phyloP scores from a whole-genome alignment of 345 rosid species.

The Gynandropsis gynandra region DNA sequence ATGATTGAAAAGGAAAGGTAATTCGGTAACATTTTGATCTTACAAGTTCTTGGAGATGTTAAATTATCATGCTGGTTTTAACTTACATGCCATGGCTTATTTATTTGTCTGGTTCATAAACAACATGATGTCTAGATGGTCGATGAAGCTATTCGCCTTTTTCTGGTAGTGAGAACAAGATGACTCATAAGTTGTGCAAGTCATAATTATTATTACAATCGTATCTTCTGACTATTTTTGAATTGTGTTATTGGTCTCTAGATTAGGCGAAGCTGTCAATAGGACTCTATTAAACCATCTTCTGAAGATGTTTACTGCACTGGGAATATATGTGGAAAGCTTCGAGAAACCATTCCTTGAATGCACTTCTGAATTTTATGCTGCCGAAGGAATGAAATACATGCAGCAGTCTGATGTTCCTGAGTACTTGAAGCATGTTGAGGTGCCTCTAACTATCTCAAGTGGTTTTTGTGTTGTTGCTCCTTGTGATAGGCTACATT shows the following conservation, averaged over 20 bases:
- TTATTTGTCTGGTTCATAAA: constrained; percentile 9
- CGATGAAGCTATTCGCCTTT: constrained; percentile 2
- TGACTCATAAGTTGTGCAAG: background rate
- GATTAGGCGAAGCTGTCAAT: constrained; percentile 90
- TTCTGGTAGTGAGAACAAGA: background rate
- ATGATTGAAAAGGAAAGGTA: constrained; percentile 98
- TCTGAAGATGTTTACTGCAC: constrained; percentile 94
- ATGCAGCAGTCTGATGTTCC: constrained; percentile 99
- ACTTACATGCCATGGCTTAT: constrained; percentile 1
- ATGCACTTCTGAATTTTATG: constrained; percentile 91
- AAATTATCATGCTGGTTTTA: background rate
- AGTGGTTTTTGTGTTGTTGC: background rate
- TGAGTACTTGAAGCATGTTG: constrained; percentile 94
- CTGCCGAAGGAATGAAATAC: constrained; percentile 91
- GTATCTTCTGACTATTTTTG: constrained; percentile 7
- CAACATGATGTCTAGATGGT: background rate
- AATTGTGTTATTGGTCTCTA: constrained; percentile 31
- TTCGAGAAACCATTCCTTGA: constrained; percentile 94
- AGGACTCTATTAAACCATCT: constrained; percentile 85
- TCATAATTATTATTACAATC: constrained; percentile 5
- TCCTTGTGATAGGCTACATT: constrained; percentile 12
- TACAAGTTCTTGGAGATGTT: background rate
- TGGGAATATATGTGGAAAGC: constrained; percentile 89
- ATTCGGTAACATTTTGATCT: constrained; percentile 4
- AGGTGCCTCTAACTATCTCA: constrained; percentile 42